Evolutionary conservation across 2,329 filamentous ascomycete genomes (phyloP), one percentile per base, ranked within the genome.

Genomic region (Proliferodiscus dingleyae): DNA sequence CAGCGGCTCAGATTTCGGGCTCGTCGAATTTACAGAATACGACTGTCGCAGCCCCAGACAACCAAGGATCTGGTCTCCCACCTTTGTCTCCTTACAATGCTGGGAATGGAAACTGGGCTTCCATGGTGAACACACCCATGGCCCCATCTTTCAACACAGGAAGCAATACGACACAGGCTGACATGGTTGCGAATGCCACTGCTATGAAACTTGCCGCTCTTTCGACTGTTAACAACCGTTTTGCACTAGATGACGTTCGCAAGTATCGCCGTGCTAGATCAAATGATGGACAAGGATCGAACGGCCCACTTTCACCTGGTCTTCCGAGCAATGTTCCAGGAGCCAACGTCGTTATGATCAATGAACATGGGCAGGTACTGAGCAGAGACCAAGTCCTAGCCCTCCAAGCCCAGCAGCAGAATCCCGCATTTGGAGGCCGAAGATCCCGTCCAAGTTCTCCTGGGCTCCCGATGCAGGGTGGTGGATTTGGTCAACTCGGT

Each of bases 161-260:
- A 50, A 74, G 73, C 57, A 68, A 62, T 44, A 69, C 74, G 13
- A 67, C 66, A 51, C 90, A 96, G 65, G 90, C 89, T 13, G 93
- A 98, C 62, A 97, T 97, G 91, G 86, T 98, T 47, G 93, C 93
- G 48, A 98, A 97, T 64, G 93, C 93, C 21, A 97, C 93, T 13
- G 93, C 93, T 18, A 98, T 98, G 93, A 98, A 98, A 68, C 78
- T 98, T 41, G 93, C 93, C 37, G 93, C 93, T 15, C 74, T 98
- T 37, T 97, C 91, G 4, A 98, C 93, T 2, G 93, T 98, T 40
- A 98, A 97, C 72, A 98, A 97, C 67, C 87, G 93, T 33, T 95
- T 98, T 61, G 90, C 93, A 42, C 75, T 98, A 48, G 93, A 98
- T 61, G 93, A 98, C 65, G 91, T 94, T 51, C 88, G 90, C 62